Evolutionary conservation across 805 yeast species (phyloP), one percentile per base, ranked within the genome.

Genomic region (Candida maltosa): DNA sequence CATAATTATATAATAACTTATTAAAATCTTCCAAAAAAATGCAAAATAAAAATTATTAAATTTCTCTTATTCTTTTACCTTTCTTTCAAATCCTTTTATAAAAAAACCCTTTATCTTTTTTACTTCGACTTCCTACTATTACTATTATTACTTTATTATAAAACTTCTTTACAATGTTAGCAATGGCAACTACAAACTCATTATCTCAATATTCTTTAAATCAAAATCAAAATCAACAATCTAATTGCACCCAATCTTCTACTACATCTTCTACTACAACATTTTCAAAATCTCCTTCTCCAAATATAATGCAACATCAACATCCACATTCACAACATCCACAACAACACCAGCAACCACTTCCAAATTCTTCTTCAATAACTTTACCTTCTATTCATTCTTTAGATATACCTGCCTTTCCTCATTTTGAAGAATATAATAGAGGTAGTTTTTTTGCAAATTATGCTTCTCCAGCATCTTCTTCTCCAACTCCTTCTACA

Each of bases 381-480:
- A 31, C 35, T 10, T 23, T 34, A 19, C 70, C 70, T 16, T 52
- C 66, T 16, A 61, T 63, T 33, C 60, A 53, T 36, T 50, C 61
- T 29, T 58, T 62, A 29, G 48, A 50, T 34, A 55, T 63, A 51
- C 65, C 63, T 29, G 46, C 61, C 4, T 35, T 38, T 18, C 42
- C 42, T 6, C 34, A 31, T 16, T 16, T n/a, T 26, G 36, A 32
- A 20, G 31, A 32, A 26, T 12, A 29, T 8, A 29, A 25, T 14
- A 6, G 5, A 11, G 6, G 3, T n/a, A 5, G 14, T 4, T 6
- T n/a, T 7, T 19, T 20, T 21, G 10, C 29, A 7, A 34, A 35
- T 25, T 32, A 32, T 16, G 26, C 31, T 26, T n/a, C 30, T 5
- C 26, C 36, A 5, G 36, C 31, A 5, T 32, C 26, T 26, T 26